Conservation (phyloP, 768 basidiomycete genomes). For the Lactarius akahatsu region DNA sequence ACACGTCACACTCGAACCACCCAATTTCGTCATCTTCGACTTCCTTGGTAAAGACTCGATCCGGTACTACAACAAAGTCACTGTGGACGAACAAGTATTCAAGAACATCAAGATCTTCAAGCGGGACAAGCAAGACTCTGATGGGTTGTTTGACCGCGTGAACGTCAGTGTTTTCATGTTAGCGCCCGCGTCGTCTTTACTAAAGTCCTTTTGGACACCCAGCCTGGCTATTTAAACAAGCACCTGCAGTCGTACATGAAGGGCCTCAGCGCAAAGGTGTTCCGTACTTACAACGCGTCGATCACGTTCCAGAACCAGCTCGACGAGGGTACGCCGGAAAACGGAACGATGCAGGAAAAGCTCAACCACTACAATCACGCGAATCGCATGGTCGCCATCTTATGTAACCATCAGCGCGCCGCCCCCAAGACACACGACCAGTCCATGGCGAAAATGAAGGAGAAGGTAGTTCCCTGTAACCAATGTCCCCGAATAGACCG, state of each 20-base stretch:
- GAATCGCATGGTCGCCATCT: conserved; percentile 93
- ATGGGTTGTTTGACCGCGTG: conserved; percentile 93
- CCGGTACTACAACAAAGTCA: conserved; percentile 89
- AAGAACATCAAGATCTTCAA: conserved; percentile 99
- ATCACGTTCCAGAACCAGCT: conserved; percentile 91
- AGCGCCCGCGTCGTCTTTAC: background rate
- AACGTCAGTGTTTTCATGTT: conserved; percentile 55
- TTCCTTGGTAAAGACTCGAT: conserved; percentile 99
- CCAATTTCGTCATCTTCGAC: conserved; percentile 89
- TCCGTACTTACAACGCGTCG: conserved; percentile 99
- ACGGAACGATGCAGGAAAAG: conserved; percentile 89
- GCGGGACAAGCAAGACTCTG: conserved; percentile 82
- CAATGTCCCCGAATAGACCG: no score
- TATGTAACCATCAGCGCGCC: conserved; percentile 98
- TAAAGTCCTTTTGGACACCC: conserved; percentile 3
- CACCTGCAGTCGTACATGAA: conserved; percentile 94
- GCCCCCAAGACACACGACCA: conserved; percentile 91
- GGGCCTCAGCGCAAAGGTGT: conserved; percentile 97
- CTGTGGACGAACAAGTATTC: conserved; percentile 90
- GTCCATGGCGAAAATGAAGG: conserved; percentile 90
- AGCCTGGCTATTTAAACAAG: conserved; percentile 88
- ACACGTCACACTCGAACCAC: conserved; percentile 89
- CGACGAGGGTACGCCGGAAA: conserved; percentile 65
- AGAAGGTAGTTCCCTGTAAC: conserved; percentile 61
- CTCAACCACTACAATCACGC: conserved; percentile 96